Conservation (phyloP, 768 basidiomycete genomes). For the Phanerochaete sordida region DNA sequence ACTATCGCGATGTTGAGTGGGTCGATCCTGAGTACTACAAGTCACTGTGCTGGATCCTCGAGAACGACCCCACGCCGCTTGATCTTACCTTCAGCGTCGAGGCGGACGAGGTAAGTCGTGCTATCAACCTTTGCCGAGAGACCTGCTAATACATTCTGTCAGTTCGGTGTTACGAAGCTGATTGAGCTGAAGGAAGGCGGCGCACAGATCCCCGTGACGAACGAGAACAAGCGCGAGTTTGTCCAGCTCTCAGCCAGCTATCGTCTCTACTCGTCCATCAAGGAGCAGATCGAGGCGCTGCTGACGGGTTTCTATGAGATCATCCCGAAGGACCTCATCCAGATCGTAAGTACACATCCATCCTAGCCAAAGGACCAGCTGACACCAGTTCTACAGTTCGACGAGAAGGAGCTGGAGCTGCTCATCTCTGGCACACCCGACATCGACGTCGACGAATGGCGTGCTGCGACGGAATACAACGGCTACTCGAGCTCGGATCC, state of each 20-base stretch:
- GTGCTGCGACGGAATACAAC: conserved; percentile 87
- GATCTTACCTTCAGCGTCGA: conserved; percentile 96
- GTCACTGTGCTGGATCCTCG: conserved; percentile 95
- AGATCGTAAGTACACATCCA: conserved; percentile 61
- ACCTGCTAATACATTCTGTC: conserved; percentile 3
- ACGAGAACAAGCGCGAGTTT: conserved; percentile 96
- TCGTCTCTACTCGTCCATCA: conserved; percentile 89
- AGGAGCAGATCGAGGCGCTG: conserved; percentile 90
- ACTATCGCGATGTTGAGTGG: conserved; percentile 96
- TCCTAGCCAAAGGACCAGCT: conserved; percentile 18
- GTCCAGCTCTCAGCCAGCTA: conserved; percentile 95
- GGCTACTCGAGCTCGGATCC: conserved; percentile 88
- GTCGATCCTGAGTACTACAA: conserved; percentile 99
- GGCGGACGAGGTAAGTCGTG: conserved; percentile 76
- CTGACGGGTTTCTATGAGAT: conserved; percentile 95
- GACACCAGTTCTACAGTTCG: conserved; percentile 54
- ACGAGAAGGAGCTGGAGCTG: conserved; percentile 91
- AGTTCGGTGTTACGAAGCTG: conserved; percentile 91
- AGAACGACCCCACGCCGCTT: conserved; percentile 85
- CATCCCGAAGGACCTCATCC: conserved; percentile 92
- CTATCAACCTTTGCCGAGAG: background rate
- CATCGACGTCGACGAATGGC: conserved; percentile 98
- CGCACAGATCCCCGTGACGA: conserved; percentile 80
- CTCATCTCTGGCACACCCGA: conserved; percentile 97
- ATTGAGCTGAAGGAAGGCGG: conserved; percentile 87